phyloP scores from a whole-genome alignment of 2,329 filamentous ascomycete genomes.

The Cyphellophora europaea region DNA sequence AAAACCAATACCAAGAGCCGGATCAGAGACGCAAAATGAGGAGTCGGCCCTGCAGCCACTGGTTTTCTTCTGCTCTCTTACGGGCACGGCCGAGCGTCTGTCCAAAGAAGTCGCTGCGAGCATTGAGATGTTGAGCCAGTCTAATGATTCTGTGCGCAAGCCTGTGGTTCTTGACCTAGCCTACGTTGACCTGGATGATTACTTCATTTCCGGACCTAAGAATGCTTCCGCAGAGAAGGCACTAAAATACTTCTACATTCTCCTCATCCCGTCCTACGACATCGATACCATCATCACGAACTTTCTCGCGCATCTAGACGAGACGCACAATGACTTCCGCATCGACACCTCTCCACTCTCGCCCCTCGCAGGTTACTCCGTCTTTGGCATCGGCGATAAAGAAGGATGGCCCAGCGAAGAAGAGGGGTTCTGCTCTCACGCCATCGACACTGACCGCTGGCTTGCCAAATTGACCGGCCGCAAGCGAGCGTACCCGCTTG shows the following conservation, averaged over 20 bases:
- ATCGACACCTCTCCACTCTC: conserved; percentile 83
- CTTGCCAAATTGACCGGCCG: conserved; percentile 87
- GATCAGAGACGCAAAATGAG: background rate
- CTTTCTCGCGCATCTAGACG: conserved; percentile 76
- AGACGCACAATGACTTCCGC: conserved; percentile 93
- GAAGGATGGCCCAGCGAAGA: conserved; percentile 88
- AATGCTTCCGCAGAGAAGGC: conserved; percentile 2
- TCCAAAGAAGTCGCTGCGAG: conserved; percentile 54
- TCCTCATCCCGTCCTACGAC: conserved; percentile 85
- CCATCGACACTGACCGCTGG: conserved; percentile 85
- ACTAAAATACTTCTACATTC: conserved; percentile 57
- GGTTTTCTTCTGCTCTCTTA: conserved; percentile 84
- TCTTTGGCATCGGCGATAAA: conserved; percentile 87
- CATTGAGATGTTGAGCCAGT: conserved; percentile 33
- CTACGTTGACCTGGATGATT: conserved; percentile 86
- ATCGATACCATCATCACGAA: conserved; percentile 87
- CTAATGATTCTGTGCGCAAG: conserved; percentile 29
- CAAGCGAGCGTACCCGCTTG: conserved; percentile 80
- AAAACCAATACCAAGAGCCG: conserved; percentile 7
- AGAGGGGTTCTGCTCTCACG: conserved; percentile 88
- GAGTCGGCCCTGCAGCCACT: conserved; percentile 47
- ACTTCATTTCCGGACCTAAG: conserved; percentile 71
- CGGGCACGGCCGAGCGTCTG: conserved; percentile 68
- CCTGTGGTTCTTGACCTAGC: conserved; percentile 68
- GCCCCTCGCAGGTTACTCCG: conserved; percentile 71